Percentiles rank a stretch among this genome's conserved stretches.
These are phyloP conservation scores for Daldinia caldariorum DNA, from an alignment of 495 filamentous ascomycete species.

Conservation along the genomic window DNA sequence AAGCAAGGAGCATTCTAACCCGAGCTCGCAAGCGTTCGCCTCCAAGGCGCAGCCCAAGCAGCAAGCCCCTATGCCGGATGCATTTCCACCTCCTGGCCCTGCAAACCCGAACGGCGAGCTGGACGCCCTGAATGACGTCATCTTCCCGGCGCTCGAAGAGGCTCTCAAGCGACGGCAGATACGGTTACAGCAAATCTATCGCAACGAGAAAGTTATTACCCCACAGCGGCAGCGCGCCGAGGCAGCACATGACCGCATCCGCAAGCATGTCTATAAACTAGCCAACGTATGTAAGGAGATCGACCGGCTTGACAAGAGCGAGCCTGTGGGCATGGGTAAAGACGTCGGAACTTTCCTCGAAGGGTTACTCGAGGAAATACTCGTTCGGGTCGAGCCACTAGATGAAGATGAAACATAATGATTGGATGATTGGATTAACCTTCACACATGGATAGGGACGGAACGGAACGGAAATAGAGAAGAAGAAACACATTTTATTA, in stretches of 20 bases:
- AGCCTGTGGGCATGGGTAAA: conserved; percentile 89
- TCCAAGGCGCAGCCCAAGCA: conserved; percentile 45
- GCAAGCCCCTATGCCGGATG: conserved; percentile 38
- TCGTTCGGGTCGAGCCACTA: conserved; percentile 88
- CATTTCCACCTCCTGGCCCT: conserved; percentile 58
- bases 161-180: conserved; percentile 83
- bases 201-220: conserved; percentile 55
- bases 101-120: conserved; percentile 60
- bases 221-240: conserved; percentile 69
- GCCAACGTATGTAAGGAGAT: conserved; percentile 84
- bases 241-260: conserved; percentile 82
- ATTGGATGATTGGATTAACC: not conserved
- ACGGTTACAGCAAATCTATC: conserved; percentile 65
- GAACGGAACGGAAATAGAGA: not conserved
- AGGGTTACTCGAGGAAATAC: conserved; percentile 90
- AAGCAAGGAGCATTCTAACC: conserved; percentile 41
- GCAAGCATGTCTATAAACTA: conserved; percentile 78
- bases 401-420: conserved; percentile 67
- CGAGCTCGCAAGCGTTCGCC: conserved; percentile 35
- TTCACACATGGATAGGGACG: not conserved
- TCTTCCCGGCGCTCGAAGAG: conserved; percentile 89
- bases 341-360: conserved; percentile 88
- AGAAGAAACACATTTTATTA: not conserved
- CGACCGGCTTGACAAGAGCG: conserved; percentile 82
- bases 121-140: conserved; percentile 78